These are phyloP conservation scores for Phytophthora ramorum DNA, from an alignment of 352 stramenopile species.

Conservation along the genomic window DNA sequence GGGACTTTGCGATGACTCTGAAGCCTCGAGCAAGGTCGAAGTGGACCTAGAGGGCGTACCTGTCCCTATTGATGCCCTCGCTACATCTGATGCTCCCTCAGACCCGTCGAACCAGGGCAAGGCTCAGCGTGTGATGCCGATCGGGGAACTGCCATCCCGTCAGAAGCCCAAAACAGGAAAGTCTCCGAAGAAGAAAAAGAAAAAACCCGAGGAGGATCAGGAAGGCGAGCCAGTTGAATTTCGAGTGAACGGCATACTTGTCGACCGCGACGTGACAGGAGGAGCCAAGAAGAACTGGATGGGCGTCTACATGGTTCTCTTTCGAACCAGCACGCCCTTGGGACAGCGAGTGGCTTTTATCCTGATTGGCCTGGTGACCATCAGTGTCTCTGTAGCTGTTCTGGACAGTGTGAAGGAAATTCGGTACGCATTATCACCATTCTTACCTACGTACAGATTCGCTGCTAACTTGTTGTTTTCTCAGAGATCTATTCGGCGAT, in stretches of 20 bases:
- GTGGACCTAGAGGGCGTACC: slow-evolving; percentile 18
- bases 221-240: slow-evolving; percentile 43
- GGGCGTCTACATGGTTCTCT: slow-evolving; percentile 75
- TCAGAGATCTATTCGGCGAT: slow-evolving; percentile 63
- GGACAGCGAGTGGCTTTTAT: slow-evolving; percentile 72
- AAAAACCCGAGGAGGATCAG: slow-evolving; percentile 28
- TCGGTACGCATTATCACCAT: slow-evolving; percentile 34
- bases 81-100: background rate
- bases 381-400: slow-evolving; percentile 73
- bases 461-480: slow-evolving; percentile 7
- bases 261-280: slow-evolving; percentile 72
- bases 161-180: slow-evolving; percentile 29
- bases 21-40: slow-evolving; percentile 31
- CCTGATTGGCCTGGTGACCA: slow-evolving; percentile 71
- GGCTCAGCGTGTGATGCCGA: slow-evolving; percentile 29
- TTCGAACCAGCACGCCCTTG: slow-evolving; percentile 73
- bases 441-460: background rate
- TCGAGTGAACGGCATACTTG: slow-evolving; percentile 72
- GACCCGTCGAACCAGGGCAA: slow-evolving; percentile 16
- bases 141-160: slow-evolving; percentile 31
- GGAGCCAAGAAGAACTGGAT: slow-evolving; percentile 70
- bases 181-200: slow-evolving; percentile 40
- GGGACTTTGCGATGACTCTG: slow-evolving; percentile 25
- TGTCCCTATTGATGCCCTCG: slow-evolving; percentile 7
- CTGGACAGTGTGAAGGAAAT: slow-evolving; percentile 77